phyloP scores from a whole-genome alignment of 768 basidiomycete genomes.

The Pleurotus cornucopiae region DNA sequence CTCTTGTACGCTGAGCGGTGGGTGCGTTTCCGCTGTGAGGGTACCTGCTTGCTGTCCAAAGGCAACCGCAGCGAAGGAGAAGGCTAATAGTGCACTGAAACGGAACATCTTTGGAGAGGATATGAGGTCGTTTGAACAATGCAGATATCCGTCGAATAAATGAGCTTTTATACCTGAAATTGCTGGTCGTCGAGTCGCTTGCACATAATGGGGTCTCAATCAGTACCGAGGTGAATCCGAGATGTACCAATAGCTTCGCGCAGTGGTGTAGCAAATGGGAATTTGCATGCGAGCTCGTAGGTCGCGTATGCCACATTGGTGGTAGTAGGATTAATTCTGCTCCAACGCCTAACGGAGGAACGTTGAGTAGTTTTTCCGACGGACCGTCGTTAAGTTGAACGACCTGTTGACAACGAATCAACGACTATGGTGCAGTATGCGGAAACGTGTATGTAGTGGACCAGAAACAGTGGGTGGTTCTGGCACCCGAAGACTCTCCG shows the following conservation, averaged over 20 bases:
- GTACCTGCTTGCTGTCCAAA: constrained; percentile 35
- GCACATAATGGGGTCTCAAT: background rate
- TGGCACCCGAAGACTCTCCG: background rate
- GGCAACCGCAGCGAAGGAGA: constrained; percentile 24
- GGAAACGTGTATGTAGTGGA: background rate
- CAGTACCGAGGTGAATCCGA: constrained; percentile 6
- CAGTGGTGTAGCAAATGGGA: constrained; percentile 1
- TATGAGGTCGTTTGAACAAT: background rate
- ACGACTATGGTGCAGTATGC: background rate
- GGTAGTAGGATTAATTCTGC: background rate
- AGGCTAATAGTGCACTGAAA: constrained; percentile 13
- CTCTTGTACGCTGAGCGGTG: constrained; percentile 24
- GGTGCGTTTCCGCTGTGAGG: constrained; percentile 30
- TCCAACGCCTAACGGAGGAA: background rate
- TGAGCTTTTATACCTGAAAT: background rate
- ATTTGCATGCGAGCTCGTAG: background rate
- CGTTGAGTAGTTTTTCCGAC: background rate
- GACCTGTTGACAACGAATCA: background rate
- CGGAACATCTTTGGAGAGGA: constrained; percentile 17
- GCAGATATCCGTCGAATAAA: background rate
- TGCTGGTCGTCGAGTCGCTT: background rate
- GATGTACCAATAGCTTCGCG: background rate
- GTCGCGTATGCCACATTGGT: background rate
- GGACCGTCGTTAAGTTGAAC: background rate
- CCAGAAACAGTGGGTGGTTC: background rate